These are phyloP conservation scores for Daucus carota DNA, from an alignment of 129 eudicot species.

Conservation along the genomic window DNA sequence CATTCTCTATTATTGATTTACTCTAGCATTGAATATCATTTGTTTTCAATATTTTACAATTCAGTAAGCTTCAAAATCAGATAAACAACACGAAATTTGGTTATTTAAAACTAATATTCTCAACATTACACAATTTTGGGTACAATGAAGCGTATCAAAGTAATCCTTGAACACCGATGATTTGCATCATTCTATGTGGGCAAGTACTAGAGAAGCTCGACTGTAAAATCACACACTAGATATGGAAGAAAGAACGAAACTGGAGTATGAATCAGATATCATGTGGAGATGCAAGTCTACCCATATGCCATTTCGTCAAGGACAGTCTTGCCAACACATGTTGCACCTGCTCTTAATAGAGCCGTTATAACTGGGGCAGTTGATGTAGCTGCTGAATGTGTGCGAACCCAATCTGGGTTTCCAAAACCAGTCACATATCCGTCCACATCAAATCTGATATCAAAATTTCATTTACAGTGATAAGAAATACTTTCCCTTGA, in stretches of 20 bases:
- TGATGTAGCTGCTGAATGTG: constrained; percentile 65
- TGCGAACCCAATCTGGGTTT: constrained; percentile 83
- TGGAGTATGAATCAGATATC: not conserved
- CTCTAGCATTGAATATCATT: not conserved
- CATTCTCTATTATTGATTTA: not conserved
- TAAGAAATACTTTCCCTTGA: not conserved
- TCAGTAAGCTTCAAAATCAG: not conserved
- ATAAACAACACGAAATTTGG: not conserved
- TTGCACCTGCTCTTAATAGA: constrained; percentile 60
- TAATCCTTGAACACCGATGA: not conserved
- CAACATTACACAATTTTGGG: not conserved
- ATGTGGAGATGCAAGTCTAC: constrained; percentile 18
- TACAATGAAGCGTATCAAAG: not conserved
- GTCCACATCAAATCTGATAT: constrained; percentile 73
- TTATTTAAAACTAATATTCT: not conserved
- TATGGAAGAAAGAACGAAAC: not conserved
- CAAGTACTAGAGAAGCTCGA: not conserved
- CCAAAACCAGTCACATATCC: constrained; percentile 87
- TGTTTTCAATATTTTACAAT: not conserved
- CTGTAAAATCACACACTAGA: not conserved
- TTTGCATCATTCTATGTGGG: not conserved
- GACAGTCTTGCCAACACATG: constrained; percentile 71
- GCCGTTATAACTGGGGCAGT: constrained; percentile 70
- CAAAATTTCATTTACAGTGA: not conserved
- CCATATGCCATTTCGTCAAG: constrained; percentile 99